These are phyloP conservation scores for Fusarium bactridioides DNA, from an alignment of 2,329 filamentous ascomycete genomes.

Conservation along the genomic window DNA sequence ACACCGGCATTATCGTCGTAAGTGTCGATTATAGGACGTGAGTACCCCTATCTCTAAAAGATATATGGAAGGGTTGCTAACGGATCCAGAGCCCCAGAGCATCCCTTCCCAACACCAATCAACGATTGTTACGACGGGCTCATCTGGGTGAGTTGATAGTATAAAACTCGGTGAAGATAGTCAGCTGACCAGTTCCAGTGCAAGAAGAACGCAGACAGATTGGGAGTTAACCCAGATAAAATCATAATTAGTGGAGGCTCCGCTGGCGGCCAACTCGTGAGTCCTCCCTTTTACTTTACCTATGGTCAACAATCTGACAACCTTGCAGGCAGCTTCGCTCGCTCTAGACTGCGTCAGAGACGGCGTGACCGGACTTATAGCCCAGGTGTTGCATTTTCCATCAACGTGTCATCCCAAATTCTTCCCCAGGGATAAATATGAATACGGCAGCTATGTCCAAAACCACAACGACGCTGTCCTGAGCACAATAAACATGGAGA, in stretches of 20 bases:
- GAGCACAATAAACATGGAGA: slow-evolving; percentile 8
- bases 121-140: slow-evolving; percentile 37
- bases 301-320: background rate
- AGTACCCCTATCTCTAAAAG: background rate
- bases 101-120: slow-evolving; percentile 31
- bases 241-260: slow-evolving; percentile 36
- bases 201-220: slow-evolving; percentile 22
- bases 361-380: slow-evolving; percentile 27
- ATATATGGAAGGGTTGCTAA: background rate
- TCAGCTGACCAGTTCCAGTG: slow-evolving; percentile 13
- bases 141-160: slow-evolving; percentile 26
- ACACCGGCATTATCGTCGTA: slow-evolving; percentile 30
- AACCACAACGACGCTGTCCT: slow-evolving; percentile 25
- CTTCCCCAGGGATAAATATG: slow-evolving; percentile 33
- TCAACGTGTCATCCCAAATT: slow-evolving; percentile 35
- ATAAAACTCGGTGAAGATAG: accelerated
- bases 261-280: slow-evolving; percentile 33
- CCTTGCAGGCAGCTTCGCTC: slow-evolving; percentile 25
- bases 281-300: background rate
- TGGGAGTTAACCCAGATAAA: slow-evolving; percentile 27
- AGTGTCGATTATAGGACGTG: slow-evolving; percentile 37
- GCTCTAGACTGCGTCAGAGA: slow-evolving; percentile 9
- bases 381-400: slow-evolving; percentile 35
- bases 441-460: slow-evolving; percentile 36
- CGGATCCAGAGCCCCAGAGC: slow-evolving; percentile 26